Base-by-base conservation (phyloP, 2,329 filamentous ascomycete genomes). In the Claviceps pazoutovae region DNA sequence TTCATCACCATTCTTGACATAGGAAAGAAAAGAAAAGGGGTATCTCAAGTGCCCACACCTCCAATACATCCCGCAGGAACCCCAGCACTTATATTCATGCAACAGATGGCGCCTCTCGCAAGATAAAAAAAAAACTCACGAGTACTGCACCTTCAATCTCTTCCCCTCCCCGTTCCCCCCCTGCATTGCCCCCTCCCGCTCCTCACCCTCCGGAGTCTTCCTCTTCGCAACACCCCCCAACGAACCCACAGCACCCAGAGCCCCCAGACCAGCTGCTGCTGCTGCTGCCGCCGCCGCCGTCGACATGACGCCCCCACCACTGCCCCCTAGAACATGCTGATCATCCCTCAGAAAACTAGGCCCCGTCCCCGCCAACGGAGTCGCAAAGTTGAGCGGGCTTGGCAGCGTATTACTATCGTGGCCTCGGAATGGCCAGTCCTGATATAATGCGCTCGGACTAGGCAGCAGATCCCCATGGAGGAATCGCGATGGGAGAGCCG, bases 341-440 rank as follows among this genome's bases (percentile, higher is more conserved):
- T 83, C 80, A 19, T 83, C 79, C 53, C 79, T 70, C 51, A 83
- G 59, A 57, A 84, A 84, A 53, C 79, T 82, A 2, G 80, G 80
- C 2, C 80, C 80, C 1, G 74, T 76, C 1, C 74, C 76, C 2
- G 76, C 75, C 2, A 83, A 71, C 0, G 93, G 93, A 1, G 93
- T 97, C 37, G 88, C 86, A 67, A 96, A 96, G 55, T 90, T 95
- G 56, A 97, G 71, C 9, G 93, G 93, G 64, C 89, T 96, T 0
- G 90, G 90, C 48, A 97, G 74, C 58, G 94, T 93, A 61, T 93
- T 95, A 64, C 78, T 86, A 58, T 93, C 86, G 52, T 73, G 66
- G 65, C 80, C 65, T 65, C 82, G 64, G 65, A 87, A 89, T 58
- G 85, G 83, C 90, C 90, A 96, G 56, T 95, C 89, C 0, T 86